phyloP scores from a whole-genome alignment of 306 rosid genomes.

The Castanospermum australe region DNA sequence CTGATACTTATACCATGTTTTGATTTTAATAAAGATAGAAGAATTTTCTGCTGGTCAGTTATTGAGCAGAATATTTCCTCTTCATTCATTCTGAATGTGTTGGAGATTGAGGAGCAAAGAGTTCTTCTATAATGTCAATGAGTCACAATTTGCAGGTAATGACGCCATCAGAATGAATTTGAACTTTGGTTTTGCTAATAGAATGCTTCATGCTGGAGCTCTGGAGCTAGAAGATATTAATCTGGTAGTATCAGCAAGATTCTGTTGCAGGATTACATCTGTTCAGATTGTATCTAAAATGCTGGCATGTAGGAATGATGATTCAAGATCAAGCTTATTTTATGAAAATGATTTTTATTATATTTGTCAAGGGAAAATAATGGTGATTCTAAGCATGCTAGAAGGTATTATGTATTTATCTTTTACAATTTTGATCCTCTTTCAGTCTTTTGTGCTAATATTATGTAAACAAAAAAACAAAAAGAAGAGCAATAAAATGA shows the following conservation, averaged over 20 bases:
- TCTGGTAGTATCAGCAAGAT: neutral
- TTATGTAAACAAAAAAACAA: neutral
- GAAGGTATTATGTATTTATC: neutral
- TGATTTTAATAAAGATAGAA: neutral
- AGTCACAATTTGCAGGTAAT: neutral
- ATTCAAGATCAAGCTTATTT: neutral
- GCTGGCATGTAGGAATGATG: neutral
- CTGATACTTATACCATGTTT: neutral
- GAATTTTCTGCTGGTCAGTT: neutral
- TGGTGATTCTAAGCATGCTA: neutral
- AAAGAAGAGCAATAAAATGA: neutral
- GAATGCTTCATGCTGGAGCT: neutral
- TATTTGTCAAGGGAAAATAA: neutral
- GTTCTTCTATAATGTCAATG: neutral
- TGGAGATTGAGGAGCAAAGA: neutral
- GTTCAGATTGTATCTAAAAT: neutral
- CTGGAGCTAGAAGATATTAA: neutral
- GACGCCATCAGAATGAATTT: neutral
- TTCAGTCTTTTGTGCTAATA: neutral
- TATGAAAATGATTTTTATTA: neutral
- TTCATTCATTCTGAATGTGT: neutral
- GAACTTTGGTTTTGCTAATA: neutral
- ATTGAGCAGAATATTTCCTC: neutral
- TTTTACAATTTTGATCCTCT: neutral
- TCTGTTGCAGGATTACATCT: neutral